Percentiles rank a stretch among this genome's conserved stretches.
Conservation (phyloP, 768 basidiomycete species). For the Sporobolomyces roseus region DNA sequence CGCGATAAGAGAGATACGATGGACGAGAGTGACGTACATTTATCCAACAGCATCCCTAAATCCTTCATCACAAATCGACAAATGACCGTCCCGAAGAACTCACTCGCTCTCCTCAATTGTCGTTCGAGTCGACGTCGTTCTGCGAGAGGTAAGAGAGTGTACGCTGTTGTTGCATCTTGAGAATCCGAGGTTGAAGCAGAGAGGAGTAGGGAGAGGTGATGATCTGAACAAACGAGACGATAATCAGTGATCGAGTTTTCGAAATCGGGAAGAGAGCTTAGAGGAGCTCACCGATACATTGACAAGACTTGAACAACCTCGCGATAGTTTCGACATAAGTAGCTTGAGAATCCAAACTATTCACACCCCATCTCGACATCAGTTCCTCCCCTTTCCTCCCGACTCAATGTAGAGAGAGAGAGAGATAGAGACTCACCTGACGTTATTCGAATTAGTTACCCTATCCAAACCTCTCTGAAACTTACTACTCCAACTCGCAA, state of each 20-base stretch:
- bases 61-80: slow-evolving; percentile 85
- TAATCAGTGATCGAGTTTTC: neutral
- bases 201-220: slow-evolving; percentile 20
- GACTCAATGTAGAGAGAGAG: neutral
- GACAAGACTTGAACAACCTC: slow-evolving; percentile 67
- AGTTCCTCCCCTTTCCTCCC: neutral
- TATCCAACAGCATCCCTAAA: slow-evolving; percentile 78
- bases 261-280: neutral
- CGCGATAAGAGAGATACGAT: neutral
- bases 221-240: slow-evolving; percentile 8
- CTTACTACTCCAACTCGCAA: slow-evolving; percentile 9
- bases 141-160: slow-evolving; percentile 65
- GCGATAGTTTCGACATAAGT: slow-evolving; percentile 73
- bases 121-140: slow-evolving; percentile 63
- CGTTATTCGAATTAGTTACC: slow-evolving; percentile 38
- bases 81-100: slow-evolving; percentile 85
- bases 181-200: slow-evolving; percentile 6
- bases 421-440: no score
- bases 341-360: slow-evolving; percentile 80
- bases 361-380: neutral
- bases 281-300: slow-evolving; percentile 57
- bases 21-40: slow-evolving; percentile 51
- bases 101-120: slow-evolving; percentile 74
- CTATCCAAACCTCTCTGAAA: neutral
- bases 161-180: slow-evolving; percentile 45